Percentiles rank a stretch among this genome's conserved stretches.
Conservation (phyloP, 768 basidiomycete species). For the Myochromella boudieri region DNA sequence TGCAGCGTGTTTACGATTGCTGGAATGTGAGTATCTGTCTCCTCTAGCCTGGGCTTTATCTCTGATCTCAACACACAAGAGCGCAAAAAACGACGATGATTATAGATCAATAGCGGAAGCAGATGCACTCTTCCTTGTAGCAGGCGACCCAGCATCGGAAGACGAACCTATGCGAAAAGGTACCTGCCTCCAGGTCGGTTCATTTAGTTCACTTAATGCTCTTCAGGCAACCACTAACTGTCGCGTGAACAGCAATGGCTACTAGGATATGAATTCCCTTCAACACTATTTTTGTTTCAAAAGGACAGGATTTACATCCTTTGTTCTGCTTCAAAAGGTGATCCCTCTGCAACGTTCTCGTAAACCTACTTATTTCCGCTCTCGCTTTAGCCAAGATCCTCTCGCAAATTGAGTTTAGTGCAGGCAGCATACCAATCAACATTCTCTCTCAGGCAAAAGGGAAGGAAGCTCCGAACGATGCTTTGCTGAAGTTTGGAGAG, state of each 20-base stretch:
- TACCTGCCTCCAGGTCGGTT: slow-evolving; percentile 83
- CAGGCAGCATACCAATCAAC: slow-evolving; percentile 63
- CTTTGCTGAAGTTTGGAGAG: slow-evolving; percentile 66
- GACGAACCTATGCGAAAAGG: slow-evolving; percentile 92
- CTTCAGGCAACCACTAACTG: slow-evolving; percentile 14
- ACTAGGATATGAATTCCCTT: slow-evolving; percentile 96
- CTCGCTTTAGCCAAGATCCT: slow-evolving; percentile 83
- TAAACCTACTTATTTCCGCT: too few species aligned
- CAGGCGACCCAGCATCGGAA: slow-evolving; percentile 80
- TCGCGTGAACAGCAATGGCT: slow-evolving; percentile 78
- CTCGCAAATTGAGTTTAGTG: slow-evolving; percentile 66
- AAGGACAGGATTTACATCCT: slow-evolving; percentile 76
- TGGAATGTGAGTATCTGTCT: slow-evolving; percentile 53
- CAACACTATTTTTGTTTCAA: slow-evolving; percentile 84
- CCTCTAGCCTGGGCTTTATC: slow-evolving; percentile 10
- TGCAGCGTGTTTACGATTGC: slow-evolving; percentile 57
- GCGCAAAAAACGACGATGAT: slow-evolving; percentile 68
- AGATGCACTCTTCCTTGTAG: slow-evolving; percentile 69
- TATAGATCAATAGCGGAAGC: slow-evolving; percentile 64
- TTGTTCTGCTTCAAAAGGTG: slow-evolving; percentile 89
- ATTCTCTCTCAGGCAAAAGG: slow-evolving; percentile 77
- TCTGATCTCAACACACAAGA: slow-evolving; percentile 37
- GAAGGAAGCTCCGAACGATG: slow-evolving; percentile 76
- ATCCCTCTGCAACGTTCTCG: too few species aligned
- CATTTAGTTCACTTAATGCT: neutral